phyloP scores from a whole-genome alignment of 768 basidiomycete species.

The Leccinum uliginosum region DNA sequence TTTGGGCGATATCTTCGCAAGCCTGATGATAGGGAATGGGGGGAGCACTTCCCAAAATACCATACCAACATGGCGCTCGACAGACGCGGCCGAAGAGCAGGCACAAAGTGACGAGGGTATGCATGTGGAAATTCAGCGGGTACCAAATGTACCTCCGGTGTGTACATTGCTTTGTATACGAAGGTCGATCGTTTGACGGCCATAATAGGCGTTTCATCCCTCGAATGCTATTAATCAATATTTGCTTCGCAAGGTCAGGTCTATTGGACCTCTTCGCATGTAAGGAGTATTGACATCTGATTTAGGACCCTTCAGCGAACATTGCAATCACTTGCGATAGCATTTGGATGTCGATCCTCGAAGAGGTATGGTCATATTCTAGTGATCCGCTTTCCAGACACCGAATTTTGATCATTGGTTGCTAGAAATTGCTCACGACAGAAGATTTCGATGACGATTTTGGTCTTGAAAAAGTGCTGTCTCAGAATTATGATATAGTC shows the following conservation, averaged over 20 bases:
- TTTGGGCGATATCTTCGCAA: too few species aligned
- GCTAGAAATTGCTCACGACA: not conserved
- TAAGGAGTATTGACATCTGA: not conserved
- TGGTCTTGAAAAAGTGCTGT: not conserved
- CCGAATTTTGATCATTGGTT: not conserved
- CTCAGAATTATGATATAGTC: not conserved
- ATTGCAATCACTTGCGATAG: conserved; percentile 6
- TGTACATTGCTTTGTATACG: not conserved
- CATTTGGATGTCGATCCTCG: conserved; percentile 7
- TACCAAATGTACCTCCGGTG: not conserved
- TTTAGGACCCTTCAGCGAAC: conserved; percentile 3
- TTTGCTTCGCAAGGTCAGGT: not conserved
- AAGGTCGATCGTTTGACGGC: not conserved
- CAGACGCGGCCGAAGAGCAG: too few species aligned
- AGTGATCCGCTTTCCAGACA: not conserved
- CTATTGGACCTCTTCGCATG: too few species aligned
- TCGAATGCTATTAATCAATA: conserved; percentile 5
- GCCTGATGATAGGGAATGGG: too few species aligned
- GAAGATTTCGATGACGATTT: not conserved
- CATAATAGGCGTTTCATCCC: conserved; percentile 1
- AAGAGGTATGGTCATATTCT: not conserved
- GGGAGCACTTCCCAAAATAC: too few species aligned
- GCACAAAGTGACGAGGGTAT: too few species aligned
- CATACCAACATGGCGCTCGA: too few species aligned
- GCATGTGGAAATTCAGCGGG: not conserved